A percentile compares a stretch with the other conserved stretches of the same genome.
Conservation (phyloP, 371 early-diverging fungal species). For the Nematocida ausubeli region DNA sequence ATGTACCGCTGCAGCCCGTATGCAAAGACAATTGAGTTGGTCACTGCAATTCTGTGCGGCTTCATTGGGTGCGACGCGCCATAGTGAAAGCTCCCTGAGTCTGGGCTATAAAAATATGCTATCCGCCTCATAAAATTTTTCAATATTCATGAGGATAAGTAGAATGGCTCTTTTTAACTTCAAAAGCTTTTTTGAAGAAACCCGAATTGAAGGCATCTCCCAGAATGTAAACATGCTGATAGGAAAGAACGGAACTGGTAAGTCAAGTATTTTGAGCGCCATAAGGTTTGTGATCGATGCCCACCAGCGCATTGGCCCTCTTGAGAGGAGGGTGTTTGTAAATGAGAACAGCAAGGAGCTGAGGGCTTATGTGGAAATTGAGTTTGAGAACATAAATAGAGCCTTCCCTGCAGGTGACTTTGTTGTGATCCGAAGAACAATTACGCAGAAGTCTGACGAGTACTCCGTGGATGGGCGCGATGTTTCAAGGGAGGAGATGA, state of each 20-base stretch:
- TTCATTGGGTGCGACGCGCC: slow-evolving; percentile 69
- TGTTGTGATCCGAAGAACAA: slow-evolving; percentile 80
- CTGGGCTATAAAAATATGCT: slow-evolving; percentile 67
- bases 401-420: slow-evolving; percentile 82
- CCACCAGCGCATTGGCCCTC: slow-evolving; percentile 79
- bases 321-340: slow-evolving; percentile 82
- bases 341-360: slow-evolving; percentile 71
- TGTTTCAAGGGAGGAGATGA: slow-evolving; percentile 78
- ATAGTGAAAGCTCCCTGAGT: slow-evolving; percentile 66
- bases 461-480: slow-evolving; percentile 85
- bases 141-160: slow-evolving; percentile 58
- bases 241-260: slow-evolving; percentile 97
- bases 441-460: slow-evolving; percentile 89
- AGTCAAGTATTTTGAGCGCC: slow-evolving; percentile 94
- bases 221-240: slow-evolving; percentile 59
- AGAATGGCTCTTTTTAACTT: slow-evolving; percentile 62
- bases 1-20: slow-evolving; percentile 67
- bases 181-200: slow-evolving; percentile 59
- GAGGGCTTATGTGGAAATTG: slow-evolving; percentile 83
- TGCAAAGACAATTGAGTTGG: slow-evolving; percentile 66
- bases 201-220: slow-evolving; percentile 39
- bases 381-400: slow-evolving; percentile 86
- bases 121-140: slow-evolving; percentile 51
- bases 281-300: slow-evolving; percentile 83
- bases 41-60: slow-evolving; percentile 67